Percentiles rank a stretch among this genome's conserved stretches.
Conservation (phyloP, 148 eudicot genomes). For the Selenicereus undatus region DNA sequence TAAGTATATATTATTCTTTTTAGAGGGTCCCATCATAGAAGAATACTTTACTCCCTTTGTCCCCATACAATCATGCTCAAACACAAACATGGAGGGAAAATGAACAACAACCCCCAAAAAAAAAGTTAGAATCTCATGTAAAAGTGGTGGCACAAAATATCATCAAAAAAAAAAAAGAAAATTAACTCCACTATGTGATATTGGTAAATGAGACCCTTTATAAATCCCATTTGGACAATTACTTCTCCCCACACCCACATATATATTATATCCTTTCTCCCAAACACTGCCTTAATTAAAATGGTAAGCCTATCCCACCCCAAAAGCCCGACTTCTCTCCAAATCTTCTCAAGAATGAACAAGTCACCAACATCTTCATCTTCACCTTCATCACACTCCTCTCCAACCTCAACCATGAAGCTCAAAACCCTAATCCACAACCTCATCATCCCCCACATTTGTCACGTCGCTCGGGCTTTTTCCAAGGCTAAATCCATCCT, state of each 20-base stretch:
- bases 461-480: constrained; percentile 49
- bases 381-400: constrained; percentile 28
- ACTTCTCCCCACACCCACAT: neutral
- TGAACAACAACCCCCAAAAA: neutral
- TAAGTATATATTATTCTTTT: neutral
- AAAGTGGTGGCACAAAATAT: constrained; percentile 4
- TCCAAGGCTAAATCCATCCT: constrained; percentile 70
- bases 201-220: constrained; percentile 51
- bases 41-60: neutral
- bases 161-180: constrained; percentile 1
- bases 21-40: constrained; percentile 9
- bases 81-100: constrained; percentile 35
- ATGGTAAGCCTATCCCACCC: constrained; percentile 51
- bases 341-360: constrained; percentile 41
- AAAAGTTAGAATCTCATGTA: constrained; percentile 17
- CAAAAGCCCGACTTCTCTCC: constrained; percentile 41
- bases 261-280: neutral
- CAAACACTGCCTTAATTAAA: neutral
- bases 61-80: constrained; percentile 18
- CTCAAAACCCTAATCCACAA: constrained; percentile 63
- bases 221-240: constrained; percentile 31
- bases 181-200: constrained; percentile 4
- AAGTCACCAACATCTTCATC: constrained; percentile 24
- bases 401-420: constrained; percentile 49
- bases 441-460: constrained; percentile 59